Conservation (phyloP, 495 filamentous ascomycete species). For the Copromyces sp. region DNA sequence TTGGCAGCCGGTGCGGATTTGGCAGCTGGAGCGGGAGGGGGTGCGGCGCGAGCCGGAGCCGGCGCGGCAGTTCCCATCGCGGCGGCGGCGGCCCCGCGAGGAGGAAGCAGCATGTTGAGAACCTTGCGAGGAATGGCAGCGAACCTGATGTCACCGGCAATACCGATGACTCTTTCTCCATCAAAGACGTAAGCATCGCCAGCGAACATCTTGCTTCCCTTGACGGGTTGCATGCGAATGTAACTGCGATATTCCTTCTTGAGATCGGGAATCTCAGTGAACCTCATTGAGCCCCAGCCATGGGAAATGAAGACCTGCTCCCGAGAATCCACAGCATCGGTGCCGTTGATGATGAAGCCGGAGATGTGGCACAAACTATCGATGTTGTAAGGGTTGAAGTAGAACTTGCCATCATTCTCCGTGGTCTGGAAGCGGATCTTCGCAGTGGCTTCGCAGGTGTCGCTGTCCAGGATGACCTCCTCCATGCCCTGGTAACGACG, state of each 20-base stretch:
- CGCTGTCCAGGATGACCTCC: conserved; percentile 66
- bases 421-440: conserved; percentile 54
- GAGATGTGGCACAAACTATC: conserved; percentile 59
- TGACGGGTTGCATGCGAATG: conserved; percentile 55
- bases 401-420: conserved; percentile 50
- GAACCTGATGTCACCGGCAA: conserved; percentile 50
- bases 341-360: conserved; percentile 74
- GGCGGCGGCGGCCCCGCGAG: conserved; percentile 36
- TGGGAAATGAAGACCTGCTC: conserved; percentile 68
- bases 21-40: conserved; percentile 23
- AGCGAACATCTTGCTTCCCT: conserved; percentile 38
- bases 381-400: conserved; percentile 62
- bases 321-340: conserved; percentile 58
- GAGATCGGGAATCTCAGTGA: conserved; percentile 52
- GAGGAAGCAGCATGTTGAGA: conserved; percentile 55
- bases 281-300: conserved; percentile 66
- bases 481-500: conserved; percentile 60
- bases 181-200: conserved; percentile 60
- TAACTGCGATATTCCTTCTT: conserved; percentile 62
- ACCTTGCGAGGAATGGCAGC: conserved; percentile 55
- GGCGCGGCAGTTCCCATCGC: conserved; percentile 3
- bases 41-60: conserved; percentile 19
- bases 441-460: conserved; percentile 60
- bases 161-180: conserved; percentile 47
- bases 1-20: conserved; percentile 27